phyloP scores from a whole-genome alignment of 139 green algal species.

The Asterochloris sp. region DNA sequence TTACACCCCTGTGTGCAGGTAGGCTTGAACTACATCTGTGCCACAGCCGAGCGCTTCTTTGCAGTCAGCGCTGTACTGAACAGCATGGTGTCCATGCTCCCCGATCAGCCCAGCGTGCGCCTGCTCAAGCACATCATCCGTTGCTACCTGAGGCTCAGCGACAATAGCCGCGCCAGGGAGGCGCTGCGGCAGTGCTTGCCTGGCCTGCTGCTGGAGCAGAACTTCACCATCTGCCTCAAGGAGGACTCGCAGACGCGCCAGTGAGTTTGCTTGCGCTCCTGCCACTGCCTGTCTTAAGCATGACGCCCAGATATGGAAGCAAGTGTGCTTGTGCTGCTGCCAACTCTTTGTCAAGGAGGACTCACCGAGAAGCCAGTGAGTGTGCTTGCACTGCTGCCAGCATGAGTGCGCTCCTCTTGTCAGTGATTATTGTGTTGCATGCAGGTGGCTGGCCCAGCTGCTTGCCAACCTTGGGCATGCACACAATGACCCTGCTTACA shows the following conservation, averaged over 20 bases:
- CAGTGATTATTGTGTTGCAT: not conserved
- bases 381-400: not conserved
- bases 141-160: constrained; percentile 92
- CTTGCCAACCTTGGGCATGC: constrained; percentile 87
- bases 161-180: constrained; percentile 78
- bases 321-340: too few species aligned
- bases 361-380: not conserved
- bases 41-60: constrained; percentile 98
- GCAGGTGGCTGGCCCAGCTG: constrained; percentile 88
- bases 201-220: constrained; percentile 79
- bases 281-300: too few species aligned
- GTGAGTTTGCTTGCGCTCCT: constrained; percentile 27
- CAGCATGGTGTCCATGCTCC: constrained; percentile 86
- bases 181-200: constrained; percentile 92
- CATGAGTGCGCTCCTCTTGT: not conserved
- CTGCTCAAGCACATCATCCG: constrained; percentile 99
- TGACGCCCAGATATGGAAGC: too few species aligned
- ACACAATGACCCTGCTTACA: constrained; percentile 54
- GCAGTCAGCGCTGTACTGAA: constrained; percentile 89
- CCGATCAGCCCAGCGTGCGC: constrained; percentile 85
- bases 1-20: constrained; percentile 43
- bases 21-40: constrained; percentile 96
- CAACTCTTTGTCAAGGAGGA: too few species aligned
- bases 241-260: constrained; percentile 87
- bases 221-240: constrained; percentile 92